A percentile compares a stretch with the other conserved stretches of the same genome.
Conservation (phyloP, 2,329 filamentous ascomycete species). For the Penicillium sp. region DNA sequence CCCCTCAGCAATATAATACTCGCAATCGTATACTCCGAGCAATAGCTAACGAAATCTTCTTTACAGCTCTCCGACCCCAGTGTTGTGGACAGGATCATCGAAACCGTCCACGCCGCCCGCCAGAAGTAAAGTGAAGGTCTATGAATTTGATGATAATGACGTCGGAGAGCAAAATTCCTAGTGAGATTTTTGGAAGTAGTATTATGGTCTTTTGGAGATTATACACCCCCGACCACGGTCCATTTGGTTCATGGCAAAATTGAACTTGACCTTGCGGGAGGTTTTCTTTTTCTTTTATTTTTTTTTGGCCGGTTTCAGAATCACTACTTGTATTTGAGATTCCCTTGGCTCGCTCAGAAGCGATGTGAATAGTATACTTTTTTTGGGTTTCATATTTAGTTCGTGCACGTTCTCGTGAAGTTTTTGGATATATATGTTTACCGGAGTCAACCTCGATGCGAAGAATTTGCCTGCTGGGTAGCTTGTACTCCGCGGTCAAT, state of each 20-base stretch:
- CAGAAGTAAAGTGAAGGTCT: conserved; percentile 31
- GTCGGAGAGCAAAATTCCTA: conserved; percentile 17
- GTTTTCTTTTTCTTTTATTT: background rate
- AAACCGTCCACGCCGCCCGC: conserved; percentile 63
- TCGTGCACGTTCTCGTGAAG: background rate
- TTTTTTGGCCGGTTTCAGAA: conserved; percentile 7
- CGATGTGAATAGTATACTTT: conserved; percentile 22
- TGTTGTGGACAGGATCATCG: conserved; percentile 87
- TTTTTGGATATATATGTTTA: background rate
- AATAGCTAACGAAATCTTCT: conserved; percentile 9
- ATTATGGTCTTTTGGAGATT: background rate
- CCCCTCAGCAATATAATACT: background rate
- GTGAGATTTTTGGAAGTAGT: background rate
- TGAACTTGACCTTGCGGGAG: conserved; percentile 1
- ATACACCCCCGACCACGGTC: background rate
- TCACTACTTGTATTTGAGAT: conserved; percentile 25
- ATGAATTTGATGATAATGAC: conserved; percentile 26
- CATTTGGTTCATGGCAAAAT: background rate
- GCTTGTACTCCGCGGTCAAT: background rate
- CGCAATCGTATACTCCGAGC: background rate
- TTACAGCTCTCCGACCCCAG: conserved; percentile 78
- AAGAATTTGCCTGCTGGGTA: background rate
- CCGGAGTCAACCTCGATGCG: background rate
- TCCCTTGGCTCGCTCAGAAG: conserved; percentile 23
- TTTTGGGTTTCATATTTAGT: conserved; percentile 9